Conservation (phyloP, 2,329 filamentous ascomycete species). For the Fusarium sp. region DNA sequence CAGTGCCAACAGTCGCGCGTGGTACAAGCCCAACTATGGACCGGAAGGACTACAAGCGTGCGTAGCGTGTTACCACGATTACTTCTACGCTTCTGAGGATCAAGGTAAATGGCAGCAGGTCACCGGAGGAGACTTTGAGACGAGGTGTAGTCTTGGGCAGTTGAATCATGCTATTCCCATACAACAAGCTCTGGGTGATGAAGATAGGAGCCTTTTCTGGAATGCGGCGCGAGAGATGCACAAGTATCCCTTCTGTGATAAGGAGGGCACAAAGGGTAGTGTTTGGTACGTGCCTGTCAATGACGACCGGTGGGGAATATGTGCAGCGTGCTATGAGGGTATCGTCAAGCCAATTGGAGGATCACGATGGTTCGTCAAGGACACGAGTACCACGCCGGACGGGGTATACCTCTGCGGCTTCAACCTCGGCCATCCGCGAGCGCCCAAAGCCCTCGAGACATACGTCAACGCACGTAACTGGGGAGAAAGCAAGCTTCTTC, state of each 20-base stretch:
- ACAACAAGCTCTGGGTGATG: slow-evolving; percentile 46
- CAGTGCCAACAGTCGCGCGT: slow-evolving; percentile 46
- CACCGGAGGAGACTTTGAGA: slow-evolving; percentile 36
- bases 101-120: slow-evolving; percentile 44
- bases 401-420: slow-evolving; percentile 52
- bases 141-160: slow-evolving; percentile 50
- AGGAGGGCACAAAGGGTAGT: slow-evolving; percentile 49
- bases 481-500: slow-evolving; percentile 46
- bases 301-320: slow-evolving; percentile 54
- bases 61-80: slow-evolving; percentile 56
- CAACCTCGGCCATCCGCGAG: slow-evolving; percentile 51
- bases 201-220: slow-evolving; percentile 55
- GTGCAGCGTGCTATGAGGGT: slow-evolving; percentile 53
- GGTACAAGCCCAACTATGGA: slow-evolving; percentile 51
- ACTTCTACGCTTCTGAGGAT: slow-evolving; percentile 51
- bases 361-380: slow-evolving; percentile 49
- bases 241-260: slow-evolving; percentile 51
- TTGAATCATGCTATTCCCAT: slow-evolving; percentile 52
- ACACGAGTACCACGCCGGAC: slow-evolving; percentile 17
- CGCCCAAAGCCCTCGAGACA: slow-evolving; percentile 40
- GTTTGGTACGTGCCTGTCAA: slow-evolving; percentile 54
- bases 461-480: slow-evolving; percentile 50
- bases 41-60: slow-evolving; percentile 52
- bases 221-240: slow-evolving; percentile 46
- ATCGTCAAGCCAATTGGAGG: slow-evolving; percentile 52